Conservation (phyloP, 2,329 filamentous ascomycete genomes). For the Dryadomyces quercivorus region DNA sequence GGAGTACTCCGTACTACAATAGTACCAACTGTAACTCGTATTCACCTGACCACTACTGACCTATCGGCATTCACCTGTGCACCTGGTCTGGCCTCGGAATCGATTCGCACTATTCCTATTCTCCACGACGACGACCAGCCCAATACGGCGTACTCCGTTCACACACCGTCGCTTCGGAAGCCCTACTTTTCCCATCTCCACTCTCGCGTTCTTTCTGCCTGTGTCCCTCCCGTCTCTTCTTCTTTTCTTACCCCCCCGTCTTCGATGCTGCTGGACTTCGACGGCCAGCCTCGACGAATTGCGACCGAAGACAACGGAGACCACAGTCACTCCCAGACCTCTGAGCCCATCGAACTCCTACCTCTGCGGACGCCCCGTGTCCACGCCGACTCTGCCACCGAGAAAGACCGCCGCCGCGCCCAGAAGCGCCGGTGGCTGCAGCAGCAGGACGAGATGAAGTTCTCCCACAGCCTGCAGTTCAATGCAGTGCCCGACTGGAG, state of each 20-base stretch:
- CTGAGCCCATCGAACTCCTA: conserved; percentile 1
- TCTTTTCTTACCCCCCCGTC: neutral
- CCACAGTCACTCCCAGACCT: neutral
- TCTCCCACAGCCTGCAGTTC: conserved; percentile 98
- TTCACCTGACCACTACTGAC: too few species aligned
- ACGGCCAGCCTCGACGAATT: neutral
- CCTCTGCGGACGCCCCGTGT: neutral
- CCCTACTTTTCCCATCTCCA: neutral
- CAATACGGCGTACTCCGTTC: too few species aligned
- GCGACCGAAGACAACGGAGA: neutral
- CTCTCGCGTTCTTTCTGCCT: neutral
- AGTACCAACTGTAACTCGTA: too few species aligned
- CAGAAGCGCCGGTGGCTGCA: conserved; percentile 59
- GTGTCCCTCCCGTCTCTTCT: neutral
- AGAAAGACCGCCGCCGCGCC: conserved; percentile 5
- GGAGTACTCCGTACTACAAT: too few species aligned
- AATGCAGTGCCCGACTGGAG: conserved; percentile 99
- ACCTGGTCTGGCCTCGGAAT: too few species aligned
- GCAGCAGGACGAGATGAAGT: conserved; percentile 87
- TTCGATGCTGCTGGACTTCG: conserved; percentile 1
- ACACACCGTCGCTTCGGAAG: neutral
- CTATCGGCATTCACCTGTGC: too few species aligned
- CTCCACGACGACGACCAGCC: too few species aligned
- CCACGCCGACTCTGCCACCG: neutral
- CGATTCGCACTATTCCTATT: too few species aligned